phyloP scores from a whole-genome alignment of 129 eudicot species.

The sunflower (Helianthus annuus) region HanXRQr2.0-SUNRISE NC_035449.2:19545241-19545740 shows the following conservation, averaged over 20 bases:
- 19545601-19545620: constrained; percentile 7
- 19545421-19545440: background rate
- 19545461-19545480: background rate
- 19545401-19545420: background rate
- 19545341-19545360: constrained; percentile 33
- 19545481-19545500: constrained; percentile 2
- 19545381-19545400: background rate
- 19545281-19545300: constrained; percentile 35
- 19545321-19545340: constrained; percentile 30
- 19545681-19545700: background rate
- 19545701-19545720: background rate
- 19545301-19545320: constrained; percentile 16
- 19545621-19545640: background rate
- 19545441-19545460: background rate
- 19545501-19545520: constrained; percentile 9
- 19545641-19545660: background rate
- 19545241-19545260: no score
- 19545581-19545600: background rate
- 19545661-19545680: background rate
- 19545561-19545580: constrained; percentile 1
- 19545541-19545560: background rate
- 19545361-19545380: constrained; percentile 22
- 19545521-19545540: constrained; percentile 21
- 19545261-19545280: background rate
- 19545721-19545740: background rate